Conservation (phyloP, 2,329 filamentous ascomycete species). For the Sclerotinia trifoliorum region DNA sequence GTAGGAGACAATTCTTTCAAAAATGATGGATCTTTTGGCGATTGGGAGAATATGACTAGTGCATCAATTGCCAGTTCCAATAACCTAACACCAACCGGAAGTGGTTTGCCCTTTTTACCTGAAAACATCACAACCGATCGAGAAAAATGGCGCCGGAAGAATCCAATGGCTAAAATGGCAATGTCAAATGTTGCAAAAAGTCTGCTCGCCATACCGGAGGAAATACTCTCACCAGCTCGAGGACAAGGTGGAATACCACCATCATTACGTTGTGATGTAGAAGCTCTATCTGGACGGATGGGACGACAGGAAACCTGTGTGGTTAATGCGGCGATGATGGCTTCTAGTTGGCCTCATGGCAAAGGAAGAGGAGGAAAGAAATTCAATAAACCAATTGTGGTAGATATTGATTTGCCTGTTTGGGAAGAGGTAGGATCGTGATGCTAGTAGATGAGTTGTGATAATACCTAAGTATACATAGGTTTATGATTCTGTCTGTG, state of each 20-base stretch:
- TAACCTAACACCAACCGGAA: background rate
- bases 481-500: background rate
- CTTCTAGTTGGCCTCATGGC: conserved; percentile 62
- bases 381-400: conserved; percentile 79
- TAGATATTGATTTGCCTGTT: conserved; percentile 72
- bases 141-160: background rate
- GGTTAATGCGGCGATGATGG: conserved; percentile 76
- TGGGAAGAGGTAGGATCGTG: conserved; percentile 40
- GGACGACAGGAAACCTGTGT: conserved; percentile 64
- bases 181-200: conserved; percentile 23
- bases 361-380: conserved; percentile 53
- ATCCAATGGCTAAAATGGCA: conserved; percentile 18
- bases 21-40: conserved; percentile 45
- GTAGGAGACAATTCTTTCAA: conserved; percentile 43
- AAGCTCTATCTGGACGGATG: conserved; percentile 44
- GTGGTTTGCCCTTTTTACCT: background rate
- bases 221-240: conserved; percentile 28
- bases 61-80: background rate
- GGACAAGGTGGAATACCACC: conserved; percentile 46
- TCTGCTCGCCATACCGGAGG: conserved; percentile 25
- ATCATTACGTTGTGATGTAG: conserved; percentile 45
- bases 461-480: background rate
- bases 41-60: conserved; percentile 6
- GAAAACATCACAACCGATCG: background rate
- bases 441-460: background rate